Base-by-base conservation (phyloP, 306 rosid species). In the Lathyrus tuberosus region DNA sequence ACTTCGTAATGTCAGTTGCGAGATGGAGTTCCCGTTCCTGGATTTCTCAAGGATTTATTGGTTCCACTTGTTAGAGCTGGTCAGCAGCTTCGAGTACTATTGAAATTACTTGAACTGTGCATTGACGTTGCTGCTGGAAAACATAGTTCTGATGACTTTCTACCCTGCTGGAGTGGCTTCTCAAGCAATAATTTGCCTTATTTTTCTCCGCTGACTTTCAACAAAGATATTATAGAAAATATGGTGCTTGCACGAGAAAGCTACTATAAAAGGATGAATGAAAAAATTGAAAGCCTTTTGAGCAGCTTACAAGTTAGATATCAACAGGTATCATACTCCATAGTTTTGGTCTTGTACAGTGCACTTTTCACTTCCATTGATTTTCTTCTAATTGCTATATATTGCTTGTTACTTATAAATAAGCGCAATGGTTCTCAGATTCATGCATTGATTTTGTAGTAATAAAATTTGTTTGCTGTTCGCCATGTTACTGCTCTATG, bases 1-100 rank as follows among this genome's bases (percentile, higher is more conserved):
- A 57, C 57, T 52, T 85, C 57, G 71, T 69, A 74, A 75, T 73
- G 72, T 64, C 80, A 94, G 98, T 91, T 85, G 72, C 87, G 81
- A 81, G 94, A 81, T 67, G 95, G 87, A 81, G 94, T 84, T 79
- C 40, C 90, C 5, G 30, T 88, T 83, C 97, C 99, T 72, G 89
- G 85, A 73, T 94, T 94, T 83, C 83, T 94, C 57, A 84, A 73
- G 73, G 87, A 88, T 44, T 53, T 47, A 35, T 54, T 90, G 86
- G 77, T 83, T 82, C 99, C 97, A 43, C 99, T 91, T 63, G 76
- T 88, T 10, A 82, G 99, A 83, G 97, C 96, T 69, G 99, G 97
- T 58, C 97, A 87, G 85, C 99, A 94, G 79, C 96, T 94, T 70
- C 96, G 88, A 87, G 92, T 91, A 47, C 82, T 94, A 42, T 81